phyloP scores from a whole-genome alignment of 1,139 yeast species.

The Kodamaea suecica region DNA sequence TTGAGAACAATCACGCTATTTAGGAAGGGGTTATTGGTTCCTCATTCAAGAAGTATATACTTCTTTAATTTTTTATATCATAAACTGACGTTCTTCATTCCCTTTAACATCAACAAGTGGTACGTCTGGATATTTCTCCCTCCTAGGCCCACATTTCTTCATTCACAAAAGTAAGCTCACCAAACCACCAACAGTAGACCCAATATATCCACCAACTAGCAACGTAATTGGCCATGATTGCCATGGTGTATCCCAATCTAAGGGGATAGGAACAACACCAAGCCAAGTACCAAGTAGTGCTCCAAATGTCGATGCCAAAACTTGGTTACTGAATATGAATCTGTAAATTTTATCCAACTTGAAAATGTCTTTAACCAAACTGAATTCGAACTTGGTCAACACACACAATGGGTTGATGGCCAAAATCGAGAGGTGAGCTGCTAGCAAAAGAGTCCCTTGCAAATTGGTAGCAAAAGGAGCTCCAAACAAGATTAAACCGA shows the following conservation, averaged over 20 bases:
- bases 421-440: slow-evolving; percentile 64
- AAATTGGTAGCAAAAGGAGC: slow-evolving; percentile 68
- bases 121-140: too few relatives aligned
- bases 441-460: slow-evolving; percentile 58
- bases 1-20: too few relatives aligned
- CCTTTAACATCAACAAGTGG: too few relatives aligned
- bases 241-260: slow-evolving; percentile 99
- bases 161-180: slow-evolving; percentile 14
- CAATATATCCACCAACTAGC: slow-evolving; percentile 73
- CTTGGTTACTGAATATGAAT: slow-evolving; percentile 31
- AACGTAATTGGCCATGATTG: slow-evolving; percentile 96
- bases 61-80: too few relatives aligned
- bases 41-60: too few relatives aligned
- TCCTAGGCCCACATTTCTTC: too few relatives aligned
- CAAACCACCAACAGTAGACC: slow-evolving; percentile 57
- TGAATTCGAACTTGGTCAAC: slow-evolving; percentile 55
- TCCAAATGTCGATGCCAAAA: slow-evolving; percentile 43
- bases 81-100: too few relatives aligned
- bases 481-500: slow-evolving; percentile 67
- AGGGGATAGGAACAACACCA: slow-evolving; percentile 89
- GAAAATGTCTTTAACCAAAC: slow-evolving; percentile 24
- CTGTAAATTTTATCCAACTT: slow-evolving; percentile 22
- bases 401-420: slow-evolving; percentile 63
- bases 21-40: too few relatives aligned
- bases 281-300: slow-evolving; percentile 80